A percentile compares a stretch with the other conserved stretches of the same genome.
Evolutionary conservation across 352 stramenopile genomes (phyloP).

Genomic region (Globisporangium camurandrum): DNA sequence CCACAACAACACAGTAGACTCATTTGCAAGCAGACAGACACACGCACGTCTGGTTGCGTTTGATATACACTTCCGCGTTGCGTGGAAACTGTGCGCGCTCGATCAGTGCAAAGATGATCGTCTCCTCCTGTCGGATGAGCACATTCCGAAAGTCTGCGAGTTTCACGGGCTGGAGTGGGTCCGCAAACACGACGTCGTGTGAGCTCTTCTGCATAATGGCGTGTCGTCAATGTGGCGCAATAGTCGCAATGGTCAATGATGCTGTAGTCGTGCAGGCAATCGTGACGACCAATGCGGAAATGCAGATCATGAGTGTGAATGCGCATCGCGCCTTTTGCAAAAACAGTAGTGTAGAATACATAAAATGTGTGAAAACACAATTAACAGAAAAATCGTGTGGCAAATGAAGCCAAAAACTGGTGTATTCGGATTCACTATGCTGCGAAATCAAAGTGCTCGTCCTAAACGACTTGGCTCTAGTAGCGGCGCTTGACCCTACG

Average conservation of each 20-base stretch:
- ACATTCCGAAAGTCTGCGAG: conserved; percentile 86
- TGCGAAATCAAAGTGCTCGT: too few relatives aligned
- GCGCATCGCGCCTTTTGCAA: background rate
- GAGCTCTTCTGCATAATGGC: conserved; percentile 44
- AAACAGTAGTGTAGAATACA: background rate
- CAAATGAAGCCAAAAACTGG: conserved; percentile 4
- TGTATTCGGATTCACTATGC: background rate
- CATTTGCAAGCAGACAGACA: background rate
- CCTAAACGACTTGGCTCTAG: conserved; percentile 16
- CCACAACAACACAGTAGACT: background rate
- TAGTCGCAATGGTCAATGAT: background rate
- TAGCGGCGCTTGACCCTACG: conserved; percentile 66
- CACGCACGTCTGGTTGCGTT: conserved; percentile 64
- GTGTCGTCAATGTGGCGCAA: background rate
- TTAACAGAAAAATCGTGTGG: conserved; percentile 6
- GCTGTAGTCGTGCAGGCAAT: background rate
- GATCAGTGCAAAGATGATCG: conserved; percentile 99
- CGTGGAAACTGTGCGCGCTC: conserved; percentile 95
- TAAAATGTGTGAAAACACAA: background rate
- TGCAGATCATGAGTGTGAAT: too few relatives aligned
- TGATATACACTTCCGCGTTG: conserved; percentile 94
- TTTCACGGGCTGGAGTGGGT: conserved; percentile 65
- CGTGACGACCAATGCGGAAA: too few relatives aligned
- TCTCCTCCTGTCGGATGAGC: conserved; percentile 94
- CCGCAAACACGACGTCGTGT: conserved; percentile 53